Percentiles rank a stretch among this genome's conserved stretches.
These are phyloP conservation scores for Penicilliopsis zonata DNA, from an alignment of 495 filamentous ascomycete species.

Conservation along the genomic window DNA sequence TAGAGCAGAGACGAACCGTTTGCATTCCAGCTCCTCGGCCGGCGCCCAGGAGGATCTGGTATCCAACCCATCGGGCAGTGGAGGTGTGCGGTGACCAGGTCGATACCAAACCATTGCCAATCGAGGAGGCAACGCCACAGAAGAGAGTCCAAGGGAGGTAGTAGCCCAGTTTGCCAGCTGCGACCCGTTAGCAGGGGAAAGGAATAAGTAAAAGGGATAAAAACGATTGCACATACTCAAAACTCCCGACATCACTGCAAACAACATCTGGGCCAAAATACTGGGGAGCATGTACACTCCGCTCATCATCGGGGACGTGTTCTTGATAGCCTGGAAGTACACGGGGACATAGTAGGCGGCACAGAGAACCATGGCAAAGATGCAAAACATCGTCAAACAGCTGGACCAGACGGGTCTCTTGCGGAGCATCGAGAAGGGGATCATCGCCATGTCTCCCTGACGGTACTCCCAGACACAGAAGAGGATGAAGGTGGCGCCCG, in stretches of 20 bases:
- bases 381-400: constrained; percentile 14
- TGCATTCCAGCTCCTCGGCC: constrained; percentile 40
- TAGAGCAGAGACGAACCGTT: constrained; percentile 11
- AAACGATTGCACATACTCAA: constrained; percentile 14
- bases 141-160: constrained; percentile 34
- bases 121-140: constrained; percentile 12
- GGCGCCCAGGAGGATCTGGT: constrained; percentile 40
- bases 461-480: constrained; percentile 34
- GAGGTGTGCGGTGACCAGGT: constrained; percentile 31
- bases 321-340: constrained; percentile 28
- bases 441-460: constrained; percentile 39
- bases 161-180: constrained; percentile 32
- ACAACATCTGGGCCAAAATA: constrained; percentile 37
- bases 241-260: constrained; percentile 32
- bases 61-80: constrained; percentile 40
- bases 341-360: constrained; percentile 23
- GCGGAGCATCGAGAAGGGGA: constrained; percentile 26
- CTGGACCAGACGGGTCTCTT: constrained; percentile 20
- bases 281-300: constrained; percentile 28
- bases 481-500: constrained; percentile 24
- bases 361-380: constrained; percentile 7
- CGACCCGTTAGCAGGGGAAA: background rate
- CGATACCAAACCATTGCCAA: constrained; percentile 39
- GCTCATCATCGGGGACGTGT: constrained; percentile 16
- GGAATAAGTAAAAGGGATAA: background rate